These are phyloP conservation scores for Yamadazyma scolyti DNA, from an alignment of 805 yeast genomes.

Conservation along the genomic window DNA sequence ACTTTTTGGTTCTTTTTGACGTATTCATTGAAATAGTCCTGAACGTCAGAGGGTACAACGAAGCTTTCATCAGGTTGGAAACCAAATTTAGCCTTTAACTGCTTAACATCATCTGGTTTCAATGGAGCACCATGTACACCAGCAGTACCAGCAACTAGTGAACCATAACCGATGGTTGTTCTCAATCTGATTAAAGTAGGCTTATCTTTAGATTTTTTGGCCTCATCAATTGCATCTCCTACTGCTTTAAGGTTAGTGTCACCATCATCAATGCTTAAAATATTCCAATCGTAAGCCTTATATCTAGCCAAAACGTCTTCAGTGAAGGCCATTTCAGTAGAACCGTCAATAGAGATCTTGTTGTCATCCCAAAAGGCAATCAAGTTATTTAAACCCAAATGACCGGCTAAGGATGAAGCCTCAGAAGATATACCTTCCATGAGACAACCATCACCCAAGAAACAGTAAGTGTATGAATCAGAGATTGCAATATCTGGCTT, in stretches of 20 bases:
- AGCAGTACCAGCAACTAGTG: slow-evolving; percentile 78
- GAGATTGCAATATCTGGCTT: slow-evolving; percentile 74
- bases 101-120: slow-evolving; percentile 87
- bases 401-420: slow-evolving; percentile 95
- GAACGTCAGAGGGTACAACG: slow-evolving; percentile 78
- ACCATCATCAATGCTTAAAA: slow-evolving; percentile 72
- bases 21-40: slow-evolving; percentile 59
- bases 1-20: slow-evolving; percentile 60
- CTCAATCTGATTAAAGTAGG: slow-evolving; percentile 87
- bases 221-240: slow-evolving; percentile 70
- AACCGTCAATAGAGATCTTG: slow-evolving; percentile 95
- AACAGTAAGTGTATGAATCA: slow-evolving; percentile 70
- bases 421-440: slow-evolving; percentile 97
- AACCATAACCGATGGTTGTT: slow-evolving; percentile 95
- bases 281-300: slow-evolving; percentile 94
- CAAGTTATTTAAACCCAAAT: slow-evolving; percentile 86
- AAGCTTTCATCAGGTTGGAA: slow-evolving; percentile 84
- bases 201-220: slow-evolving; percentile 70
- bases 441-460: slow-evolving; percentile 97
- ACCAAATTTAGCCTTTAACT: slow-evolving; percentile 79
- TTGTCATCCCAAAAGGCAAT: slow-evolving; percentile 96
- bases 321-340: slow-evolving; percentile 84
- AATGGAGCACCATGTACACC: slow-evolving; percentile 96
- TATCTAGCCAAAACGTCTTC: slow-evolving; percentile 85
- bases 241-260: slow-evolving; percentile 73